These are phyloP conservation scores for Magnaporthales sp. DNA, from an alignment of 2,329 filamentous ascomycete genomes.

Conservation along the genomic window DNA sequence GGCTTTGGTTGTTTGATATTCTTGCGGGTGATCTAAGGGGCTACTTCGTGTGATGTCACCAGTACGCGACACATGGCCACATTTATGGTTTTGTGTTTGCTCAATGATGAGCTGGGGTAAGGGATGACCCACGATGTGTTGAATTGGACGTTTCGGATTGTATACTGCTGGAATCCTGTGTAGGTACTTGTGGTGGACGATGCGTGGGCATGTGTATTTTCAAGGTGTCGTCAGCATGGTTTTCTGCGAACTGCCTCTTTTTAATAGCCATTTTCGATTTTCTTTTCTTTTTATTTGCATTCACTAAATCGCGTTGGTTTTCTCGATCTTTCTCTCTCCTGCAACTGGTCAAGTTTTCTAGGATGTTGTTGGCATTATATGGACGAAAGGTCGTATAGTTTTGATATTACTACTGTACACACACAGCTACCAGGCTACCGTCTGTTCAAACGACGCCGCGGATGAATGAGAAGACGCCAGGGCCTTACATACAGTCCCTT, in stretches of 20 bases:
- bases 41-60: neutral
- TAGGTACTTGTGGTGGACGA: neutral
- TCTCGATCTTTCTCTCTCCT: neutral
- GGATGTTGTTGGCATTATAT: neutral
- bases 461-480: neutral
- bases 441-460: neutral
- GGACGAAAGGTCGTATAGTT: neutral
- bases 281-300: neutral
- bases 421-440: neutral
- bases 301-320: neutral
- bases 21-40: neutral
- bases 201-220: conserved; percentile 1
- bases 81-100: neutral
- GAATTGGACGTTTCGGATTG: neutral
- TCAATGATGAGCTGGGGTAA: neutral
- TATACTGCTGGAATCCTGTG: neutral
- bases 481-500: neutral
- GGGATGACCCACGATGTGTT: neutral
- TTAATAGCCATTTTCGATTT: conserved; percentile 2
- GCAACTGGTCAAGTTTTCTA: neutral
- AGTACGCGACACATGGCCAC: neutral
- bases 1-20: neutral
- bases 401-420: neutral
- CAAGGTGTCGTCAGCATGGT: neutral
- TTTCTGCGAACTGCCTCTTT: conserved; percentile 3